Conservation (phyloP, 495 filamentous ascomycete genomes). For the Pseudotulostoma volvatum region DNA sequence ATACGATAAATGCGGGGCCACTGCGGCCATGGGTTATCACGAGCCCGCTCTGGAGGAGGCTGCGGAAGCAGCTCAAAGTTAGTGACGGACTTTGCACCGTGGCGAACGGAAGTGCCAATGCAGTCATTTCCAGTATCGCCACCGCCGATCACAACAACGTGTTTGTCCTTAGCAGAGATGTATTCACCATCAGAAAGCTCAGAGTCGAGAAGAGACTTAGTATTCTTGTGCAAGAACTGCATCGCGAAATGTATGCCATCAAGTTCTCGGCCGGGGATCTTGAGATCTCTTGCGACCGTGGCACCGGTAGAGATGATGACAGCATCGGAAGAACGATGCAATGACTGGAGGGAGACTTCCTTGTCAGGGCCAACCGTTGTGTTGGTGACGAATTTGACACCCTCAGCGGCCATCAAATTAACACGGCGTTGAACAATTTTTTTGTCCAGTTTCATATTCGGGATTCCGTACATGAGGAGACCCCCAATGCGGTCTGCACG, state of each 20-base stretch:
- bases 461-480: constrained; percentile 96
- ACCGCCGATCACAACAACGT: constrained; percentile 95
- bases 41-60: constrained; percentile 81
- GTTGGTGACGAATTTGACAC: constrained; percentile 65
- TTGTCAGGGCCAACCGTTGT: constrained; percentile 63
- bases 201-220: constrained; percentile 94
- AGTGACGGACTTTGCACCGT: constrained; percentile 88
- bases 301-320: constrained; percentile 94
- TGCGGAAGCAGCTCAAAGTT: constrained; percentile 98
- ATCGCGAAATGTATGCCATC: constrained; percentile 96
- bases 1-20: constrained; percentile 98
- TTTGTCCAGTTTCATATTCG: constrained; percentile 99
- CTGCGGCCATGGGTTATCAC: constrained; percentile 98
- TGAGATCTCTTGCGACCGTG: constrained; percentile 90
- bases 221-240: constrained; percentile 97
- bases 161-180: constrained; percentile 91
- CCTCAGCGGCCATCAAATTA: constrained; percentile 90
- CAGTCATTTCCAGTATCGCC: constrained; percentile 99
- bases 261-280: constrained; percentile 78
- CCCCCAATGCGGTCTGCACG: constrained; percentile 86
- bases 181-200: constrained; percentile 72
- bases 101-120: constrained; percentile 95
- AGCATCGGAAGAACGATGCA: constrained; percentile 65
- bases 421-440: constrained; percentile 90
- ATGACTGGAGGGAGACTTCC: constrained; percentile 50